Evolutionary conservation across 2,329 filamentous ascomycete species (phyloP), one percentile per base, ranked within the genome.

Genomic region (Fusarium sp.): DNA sequence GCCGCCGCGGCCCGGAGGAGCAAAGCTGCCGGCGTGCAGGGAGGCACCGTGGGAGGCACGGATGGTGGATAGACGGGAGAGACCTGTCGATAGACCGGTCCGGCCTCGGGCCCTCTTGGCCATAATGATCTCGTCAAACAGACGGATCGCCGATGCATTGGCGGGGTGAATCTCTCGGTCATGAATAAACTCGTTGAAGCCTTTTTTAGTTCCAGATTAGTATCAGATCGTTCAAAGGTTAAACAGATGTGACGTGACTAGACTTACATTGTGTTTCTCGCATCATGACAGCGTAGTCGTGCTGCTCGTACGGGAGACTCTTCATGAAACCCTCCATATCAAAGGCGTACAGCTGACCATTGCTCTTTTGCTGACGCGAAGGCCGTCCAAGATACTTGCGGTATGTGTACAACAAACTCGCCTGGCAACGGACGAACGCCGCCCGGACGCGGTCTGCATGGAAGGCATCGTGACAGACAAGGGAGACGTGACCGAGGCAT

Each of bases 61-160:
- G 69, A 91, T 88, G 6, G 89, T 91, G 11, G 89, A 90, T 11
- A 91, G 86, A 11, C 89, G 87, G 1, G 88, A 90, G 34, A 91
- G 87, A 40, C 91, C 93, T 31, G 89, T 88, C 62, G 92, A 90
- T 67, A 95, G 85, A 6, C 88, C 89, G 1, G 89, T 87, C 37
- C 91, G 91, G 27, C 93, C 93, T 59, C 89, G 87, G 31, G 88
- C 87, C 79, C 89, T 90, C 85, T 96, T 96, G 35, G 93, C 93
- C 61, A 96, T 86, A 77, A 96, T 94, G 77, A 96, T 91, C 81
- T 95, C 93, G 81, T 96, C 94, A 77, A 96, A 96, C 1, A 96
- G 88, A 65, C 93, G 92, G 77, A 96, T 91, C 3, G 87, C 82
- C 0, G 93, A 88, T 71, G 93, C 88, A 9, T 89, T 87, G 0